Percentiles rank a stretch among this genome's conserved stretches.
Conservation (phyloP, 768 basidiomycete species). For the Epithele typhae region DNA sequence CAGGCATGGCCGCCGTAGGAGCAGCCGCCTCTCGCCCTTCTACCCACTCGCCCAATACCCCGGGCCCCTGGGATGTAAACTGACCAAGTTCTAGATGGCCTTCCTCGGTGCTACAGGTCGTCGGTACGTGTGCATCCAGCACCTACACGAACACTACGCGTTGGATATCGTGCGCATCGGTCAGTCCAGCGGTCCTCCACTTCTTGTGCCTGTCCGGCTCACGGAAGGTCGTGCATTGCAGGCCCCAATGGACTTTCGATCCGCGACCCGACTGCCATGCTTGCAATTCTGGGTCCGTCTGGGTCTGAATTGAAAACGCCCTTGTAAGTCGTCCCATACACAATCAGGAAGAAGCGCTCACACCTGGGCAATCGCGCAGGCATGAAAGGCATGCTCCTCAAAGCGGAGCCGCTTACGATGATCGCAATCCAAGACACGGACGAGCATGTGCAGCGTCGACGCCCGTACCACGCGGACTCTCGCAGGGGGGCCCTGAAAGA, state of each 20-base stretch:
- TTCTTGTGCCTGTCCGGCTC: not conserved
- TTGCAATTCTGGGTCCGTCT: constrained; percentile 21
- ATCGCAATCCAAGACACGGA: constrained; percentile 31
- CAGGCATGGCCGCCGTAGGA: no score
- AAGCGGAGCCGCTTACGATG: constrained; percentile 13
- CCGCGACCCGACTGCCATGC: constrained; percentile 28
- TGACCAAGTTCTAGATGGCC: constrained; percentile 31
- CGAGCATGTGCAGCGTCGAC: constrained; percentile 37
- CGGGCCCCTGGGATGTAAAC: constrained; percentile 39
- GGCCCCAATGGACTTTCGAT: constrained; percentile 45
- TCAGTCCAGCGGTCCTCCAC: constrained; percentile 5
- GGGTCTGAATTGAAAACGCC: constrained; percentile 41
- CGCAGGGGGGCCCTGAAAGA: no score
- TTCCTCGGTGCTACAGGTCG: constrained; percentile 13
- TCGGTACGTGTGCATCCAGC: constrained; percentile 22
- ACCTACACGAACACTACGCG: constrained; percentile 33
- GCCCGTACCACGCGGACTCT: constrained; percentile 41
- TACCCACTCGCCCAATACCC: constrained; percentile 49
- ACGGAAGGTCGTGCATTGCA: constrained; percentile 9
- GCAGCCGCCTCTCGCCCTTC: constrained; percentile 47
- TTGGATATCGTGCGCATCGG: constrained; percentile 32
- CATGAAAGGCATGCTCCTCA: not conserved
- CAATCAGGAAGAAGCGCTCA: no score
- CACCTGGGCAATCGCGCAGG: not conserved
- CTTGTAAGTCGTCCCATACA: constrained; percentile 24